A percentile compares a stretch with the other conserved stretches of the same genome.
phyloP scores from a whole-genome alignment of 768 basidiomycete species.

The Termitomyces bulborhizus region DNA sequence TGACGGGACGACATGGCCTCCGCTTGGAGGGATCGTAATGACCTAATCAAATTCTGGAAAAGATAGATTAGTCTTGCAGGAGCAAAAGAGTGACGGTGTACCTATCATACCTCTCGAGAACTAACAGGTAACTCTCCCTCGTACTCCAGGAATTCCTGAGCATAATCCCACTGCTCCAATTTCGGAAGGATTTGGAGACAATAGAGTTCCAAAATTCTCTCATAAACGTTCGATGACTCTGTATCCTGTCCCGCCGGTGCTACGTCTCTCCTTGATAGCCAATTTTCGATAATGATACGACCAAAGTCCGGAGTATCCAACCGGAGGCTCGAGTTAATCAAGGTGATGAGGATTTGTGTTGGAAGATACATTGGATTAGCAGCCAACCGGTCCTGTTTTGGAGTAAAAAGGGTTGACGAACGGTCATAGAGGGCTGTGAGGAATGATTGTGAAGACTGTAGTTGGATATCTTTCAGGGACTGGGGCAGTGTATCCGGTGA shows the following conservation, averaged over 20 bases:
- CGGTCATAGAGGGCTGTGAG: constrained; percentile 52
- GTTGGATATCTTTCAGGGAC: constrained; percentile 42
- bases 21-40: constrained; percentile 34
- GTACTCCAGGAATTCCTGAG: constrained; percentile 66
- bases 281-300: constrained; percentile 67
- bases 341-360: constrained; percentile 60
- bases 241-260: constrained; percentile 14
- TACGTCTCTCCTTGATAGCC: constrained; percentile 58
- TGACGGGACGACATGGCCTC: constrained; percentile 29
- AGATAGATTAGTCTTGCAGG: constrained; percentile 4
- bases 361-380: constrained; percentile 55
- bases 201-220: constrained; percentile 73
- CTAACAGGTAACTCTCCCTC: constrained; percentile 55
- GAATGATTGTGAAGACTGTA: constrained; percentile 54
- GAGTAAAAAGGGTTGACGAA: constrained; percentile 65
- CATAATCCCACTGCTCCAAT: constrained; percentile 76
- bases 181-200: constrained; percentile 67
- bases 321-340: constrained; percentile 67
- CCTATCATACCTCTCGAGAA: constrained; percentile 44
- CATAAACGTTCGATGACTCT: constrained; percentile 46
- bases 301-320: constrained; percentile 55
- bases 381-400: constrained; percentile 32
- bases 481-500: constrained; percentile 40
- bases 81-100: not conserved
- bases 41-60: constrained; percentile 30